phyloP scores from a whole-genome alignment of 2,329 filamentous ascomycete genomes.

The Cryphonectria nitschkei region DNA sequence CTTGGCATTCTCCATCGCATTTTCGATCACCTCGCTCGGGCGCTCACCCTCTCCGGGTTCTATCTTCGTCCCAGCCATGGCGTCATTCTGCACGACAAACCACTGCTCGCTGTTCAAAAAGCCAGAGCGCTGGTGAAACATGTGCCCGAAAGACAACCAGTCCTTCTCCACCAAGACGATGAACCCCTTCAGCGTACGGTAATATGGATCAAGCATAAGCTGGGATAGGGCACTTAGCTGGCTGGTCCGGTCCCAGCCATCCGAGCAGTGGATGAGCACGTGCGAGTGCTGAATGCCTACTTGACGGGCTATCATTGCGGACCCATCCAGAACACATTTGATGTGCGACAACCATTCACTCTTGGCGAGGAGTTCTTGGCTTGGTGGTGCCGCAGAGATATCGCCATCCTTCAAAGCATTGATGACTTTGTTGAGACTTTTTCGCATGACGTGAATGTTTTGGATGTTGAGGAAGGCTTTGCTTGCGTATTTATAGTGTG shows the following conservation, averaged over 20 bases:
- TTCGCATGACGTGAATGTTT: slow-evolving; percentile 98
- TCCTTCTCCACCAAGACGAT: slow-evolving; percentile 96
- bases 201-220: slow-evolving; percentile 94
- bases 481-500: slow-evolving; percentile 89
- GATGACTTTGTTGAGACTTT: slow-evolving; percentile 83
- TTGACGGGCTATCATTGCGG: slow-evolving; percentile 80
- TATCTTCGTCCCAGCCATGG: slow-evolving; percentile 65
- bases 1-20: slow-evolving; percentile 80
- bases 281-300: slow-evolving; percentile 93
- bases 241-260: slow-evolving; percentile 97
- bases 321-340: slow-evolving; percentile 78
- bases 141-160: slow-evolving; percentile 96
- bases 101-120: slow-evolving; percentile 89
- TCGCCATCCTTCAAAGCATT: slow-evolving; percentile 93
- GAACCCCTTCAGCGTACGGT: slow-evolving; percentile 90
- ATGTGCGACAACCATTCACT: slow-evolving; percentile 95
- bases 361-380: slow-evolving; percentile 76
- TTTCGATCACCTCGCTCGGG: slow-evolving; percentile 77
- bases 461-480: slow-evolving; percentile 95
- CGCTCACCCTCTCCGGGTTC: slow-evolving; percentile 65
- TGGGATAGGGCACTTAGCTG: slow-evolving; percentile 91
- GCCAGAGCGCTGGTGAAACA: slow-evolving; percentile 92
- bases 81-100: slow-evolving; percentile 87
- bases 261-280: slow-evolving; percentile 95
- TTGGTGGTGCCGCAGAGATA: slow-evolving; percentile 79